Evolutionary conservation across 495 filamentous ascomycete genomes (phyloP), one percentile per base, ranked within the genome.

Genomic region (Daldinia vernicosa): DNA sequence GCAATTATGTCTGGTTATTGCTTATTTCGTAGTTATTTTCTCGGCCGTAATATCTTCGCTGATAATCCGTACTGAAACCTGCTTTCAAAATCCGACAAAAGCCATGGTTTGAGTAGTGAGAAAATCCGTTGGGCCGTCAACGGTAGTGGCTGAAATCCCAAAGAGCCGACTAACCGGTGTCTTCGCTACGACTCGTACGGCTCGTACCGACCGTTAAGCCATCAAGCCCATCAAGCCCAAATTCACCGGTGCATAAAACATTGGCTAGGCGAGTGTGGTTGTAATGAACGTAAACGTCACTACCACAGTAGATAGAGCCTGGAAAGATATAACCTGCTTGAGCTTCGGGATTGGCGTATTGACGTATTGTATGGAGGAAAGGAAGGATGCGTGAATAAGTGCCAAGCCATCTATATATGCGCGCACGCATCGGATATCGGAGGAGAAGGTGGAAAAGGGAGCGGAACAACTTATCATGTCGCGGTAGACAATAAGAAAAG

Each of bases 271-370:
- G 17, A 47, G 43, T 12, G 43, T 24, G 43, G 43, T 24, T 47
- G 19, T 22, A 47, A 11, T 24, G 11, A 11, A 22, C 43, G 22
- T 24, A 22, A 11, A 22, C 43, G 4, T 47, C 19, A 3, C 9
- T 24, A 9, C 9, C 9, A 11, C 26, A 58, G 50, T 37, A 17
- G 7, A 52, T 12, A 24, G 32, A 30, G 32, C 26, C 9, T 56
- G 27, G 55, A 64, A 72, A 65, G 19, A 60, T 68, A 58, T 68
- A 53, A 60, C 70, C 64, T 52, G 51, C 63, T 62, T 63, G 24
- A 67, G 69, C 8, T 27, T 60, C 45, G 62, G 24, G 40, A 30
- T 24, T 8, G n/a, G n/a, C n/a, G n/a, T n/a, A n/a, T 59, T 35
- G 7, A 35, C 33, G 24, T 33, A 56, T 26, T 47, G 51, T 43